These are phyloP conservation scores for Hanseniaspora hatyaiensis DNA, from an alignment of 805 yeast species.

Conservation along the genomic window DNA sequence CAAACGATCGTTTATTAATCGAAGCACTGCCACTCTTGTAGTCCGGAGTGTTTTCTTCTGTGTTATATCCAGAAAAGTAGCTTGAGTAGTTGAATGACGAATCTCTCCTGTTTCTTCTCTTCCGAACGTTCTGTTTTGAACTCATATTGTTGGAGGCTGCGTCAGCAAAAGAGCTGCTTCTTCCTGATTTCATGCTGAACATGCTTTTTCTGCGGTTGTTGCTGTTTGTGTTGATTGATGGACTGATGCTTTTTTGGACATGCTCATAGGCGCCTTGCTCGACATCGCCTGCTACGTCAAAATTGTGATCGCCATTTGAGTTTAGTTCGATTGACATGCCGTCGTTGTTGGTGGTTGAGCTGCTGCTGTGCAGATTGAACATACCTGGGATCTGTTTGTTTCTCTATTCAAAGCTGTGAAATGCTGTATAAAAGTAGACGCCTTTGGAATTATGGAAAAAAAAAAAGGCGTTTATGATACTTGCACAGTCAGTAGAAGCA, in stretches of 20 bases:
- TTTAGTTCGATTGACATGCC: neutral
- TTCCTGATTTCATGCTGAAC: constrained; percentile 2
- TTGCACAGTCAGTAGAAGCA: too few species aligned
- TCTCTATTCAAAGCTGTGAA: too few species aligned
- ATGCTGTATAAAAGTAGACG: too few species aligned
- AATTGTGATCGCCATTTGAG: neutral
- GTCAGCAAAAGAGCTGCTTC: neutral
- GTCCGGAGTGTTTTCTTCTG: too few species aligned
- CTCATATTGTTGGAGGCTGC: neutral
- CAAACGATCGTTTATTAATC: neutral
- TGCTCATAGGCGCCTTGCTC: constrained; percentile 1
- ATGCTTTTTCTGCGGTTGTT: constrained; percentile 1
- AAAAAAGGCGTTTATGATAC: too few species aligned
- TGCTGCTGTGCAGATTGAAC: too few species aligned
- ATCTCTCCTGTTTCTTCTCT: constrained; percentile 5
- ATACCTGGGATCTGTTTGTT: too few species aligned
- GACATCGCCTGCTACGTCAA: neutral
- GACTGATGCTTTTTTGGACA: neutral
- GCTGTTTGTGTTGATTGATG: neutral
- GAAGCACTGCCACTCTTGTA: too few species aligned
- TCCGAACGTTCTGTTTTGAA: neutral
- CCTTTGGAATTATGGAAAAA: too few species aligned
- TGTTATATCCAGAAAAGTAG: too few species aligned
- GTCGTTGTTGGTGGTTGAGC: neutral
- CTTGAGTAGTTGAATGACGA: constrained; percentile 9